Evolutionary conservation across 2,329 filamentous ascomycete species (phyloP).

Genomic region (Aspergillus sp.): DNA sequence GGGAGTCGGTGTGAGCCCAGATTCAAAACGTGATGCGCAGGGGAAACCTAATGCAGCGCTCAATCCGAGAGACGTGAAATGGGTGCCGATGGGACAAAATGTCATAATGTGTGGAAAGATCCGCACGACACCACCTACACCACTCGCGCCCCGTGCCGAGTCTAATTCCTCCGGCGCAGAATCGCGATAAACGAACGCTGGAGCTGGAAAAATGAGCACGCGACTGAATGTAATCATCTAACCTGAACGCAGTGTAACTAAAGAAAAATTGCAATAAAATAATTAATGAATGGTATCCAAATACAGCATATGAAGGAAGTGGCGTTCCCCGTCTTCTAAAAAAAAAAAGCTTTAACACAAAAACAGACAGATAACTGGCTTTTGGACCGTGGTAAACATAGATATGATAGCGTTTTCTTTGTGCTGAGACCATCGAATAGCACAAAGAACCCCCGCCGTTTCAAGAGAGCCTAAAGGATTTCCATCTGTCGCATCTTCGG

Average conservation of each 20-base stretch:
- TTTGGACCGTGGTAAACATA: neutral
- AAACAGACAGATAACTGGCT: no score
- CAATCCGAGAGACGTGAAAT: constrained; percentile 65
- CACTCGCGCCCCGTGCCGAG: neutral
- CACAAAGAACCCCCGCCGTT: neutral
- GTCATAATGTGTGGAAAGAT: constrained; percentile 75
- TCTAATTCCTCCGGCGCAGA: constrained; percentile 2
- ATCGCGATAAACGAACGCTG: neutral
- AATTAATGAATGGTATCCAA: neutral
- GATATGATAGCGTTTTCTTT: neutral
- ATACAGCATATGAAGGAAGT: neutral
- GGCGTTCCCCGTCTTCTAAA: neutral
- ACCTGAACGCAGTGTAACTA: neutral
- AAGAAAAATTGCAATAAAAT: neutral
- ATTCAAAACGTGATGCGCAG: constrained; percentile 52
- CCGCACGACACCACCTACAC: constrained; percentile 13
- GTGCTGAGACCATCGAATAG: neutral
- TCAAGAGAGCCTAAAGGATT: neutral
- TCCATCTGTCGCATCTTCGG: neutral
- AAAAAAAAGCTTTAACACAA: neutral
- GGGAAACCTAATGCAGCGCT: constrained; percentile 61
- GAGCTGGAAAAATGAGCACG: neutral
- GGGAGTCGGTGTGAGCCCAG: constrained; percentile 75
- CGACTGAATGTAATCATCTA: neutral
- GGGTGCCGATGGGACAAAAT: constrained; percentile 79